Evolutionary conservation across 495 filamentous ascomycete genomes (phyloP), one percentile per base, ranked within the genome.

Genomic region (Wilcoxina mikolae): DNA sequence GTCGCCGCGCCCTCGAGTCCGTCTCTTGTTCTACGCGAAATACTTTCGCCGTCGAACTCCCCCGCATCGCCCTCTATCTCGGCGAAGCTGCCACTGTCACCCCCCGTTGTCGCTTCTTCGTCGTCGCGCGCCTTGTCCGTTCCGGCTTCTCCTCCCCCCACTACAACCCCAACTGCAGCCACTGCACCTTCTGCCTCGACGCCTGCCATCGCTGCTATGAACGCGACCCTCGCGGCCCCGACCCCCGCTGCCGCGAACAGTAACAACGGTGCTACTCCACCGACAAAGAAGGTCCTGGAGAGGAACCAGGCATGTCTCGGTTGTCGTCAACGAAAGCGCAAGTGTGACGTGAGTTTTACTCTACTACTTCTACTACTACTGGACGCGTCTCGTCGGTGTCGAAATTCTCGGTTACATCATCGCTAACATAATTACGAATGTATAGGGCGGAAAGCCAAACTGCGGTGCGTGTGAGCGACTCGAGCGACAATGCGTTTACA

Each of bases 241-340:
- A 24, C 45, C 7, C 45, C 11, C 45, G 23, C 24, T 4, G 5
- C 4, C 11, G 7, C 11, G 45, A 12, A 12, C n/a, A n/a, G n/a
- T 20, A 43, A 9, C 39, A 43, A 9, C 17, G 10, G 17, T 4
- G 17, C 10, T 39, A 61, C 60, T 0, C 60, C 60, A 7, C 60
- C 61, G 20, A 64, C 60, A 11, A 64, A 64, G 38, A 64, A 64
- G 60, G 61, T 64, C 1, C 57, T 64, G 18, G 61, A 64, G 33
- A 54, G 61, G 4, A 64, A 64, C 51, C 61, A 64, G 41, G 61
- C 61, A 18, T 64, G 61, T 51, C 57, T 64, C 4, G 55, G 56
- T 38, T 64, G 61, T 63, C 61, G 61, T 50, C 56, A 56, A 15
- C 47, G 61, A n/a, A 64, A 64, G 46, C 53, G 61, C 25, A 64